These are phyloP conservation scores for Gaeumannomyces tritici DNA, from an alignment of 2,329 filamentous ascomycete genomes.

Conservation along the genomic window DNA sequence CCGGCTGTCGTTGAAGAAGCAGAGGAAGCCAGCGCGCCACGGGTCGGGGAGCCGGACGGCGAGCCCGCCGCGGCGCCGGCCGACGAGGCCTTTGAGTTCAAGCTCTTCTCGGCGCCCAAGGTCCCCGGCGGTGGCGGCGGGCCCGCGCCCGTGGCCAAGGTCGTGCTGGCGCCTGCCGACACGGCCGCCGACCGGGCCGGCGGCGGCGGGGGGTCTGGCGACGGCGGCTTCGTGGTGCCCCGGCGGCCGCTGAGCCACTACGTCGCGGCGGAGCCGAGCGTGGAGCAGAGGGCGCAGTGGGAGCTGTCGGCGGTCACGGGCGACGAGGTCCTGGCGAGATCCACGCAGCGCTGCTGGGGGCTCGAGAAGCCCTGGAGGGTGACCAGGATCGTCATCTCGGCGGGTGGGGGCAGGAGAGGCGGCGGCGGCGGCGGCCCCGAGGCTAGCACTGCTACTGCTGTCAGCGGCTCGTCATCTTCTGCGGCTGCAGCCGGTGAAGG, in stretches of 20 bases:
- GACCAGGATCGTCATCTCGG: conserved; percentile 28
- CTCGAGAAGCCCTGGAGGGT: conserved; percentile 53
- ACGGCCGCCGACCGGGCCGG: conserved; percentile 21
- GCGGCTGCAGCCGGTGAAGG: conserved; percentile 11
- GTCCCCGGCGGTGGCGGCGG: conserved; percentile 8
- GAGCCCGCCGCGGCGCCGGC: conserved; percentile 13
- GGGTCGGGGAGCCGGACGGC: conserved; percentile 17
- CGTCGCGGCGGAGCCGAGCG: conserved; percentile 27
- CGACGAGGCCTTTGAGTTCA: conserved; percentile 42
- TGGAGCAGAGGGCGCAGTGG: conserved; percentile 28
- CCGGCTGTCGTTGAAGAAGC: conserved; percentile 5
- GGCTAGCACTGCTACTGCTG: neutral
- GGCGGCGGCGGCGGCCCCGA: neutral
- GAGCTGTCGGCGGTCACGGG: conserved; percentile 37
- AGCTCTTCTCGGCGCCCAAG: conserved; percentile 40
- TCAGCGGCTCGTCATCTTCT: neutral
- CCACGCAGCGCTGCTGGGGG: conserved; percentile 41
- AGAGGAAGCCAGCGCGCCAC: too few relatives aligned
- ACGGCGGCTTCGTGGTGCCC: conserved; percentile 27
- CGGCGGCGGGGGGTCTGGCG: conserved; percentile 17
- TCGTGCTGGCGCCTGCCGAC: conserved; percentile 37
- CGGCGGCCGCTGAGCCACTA: conserved; percentile 39
- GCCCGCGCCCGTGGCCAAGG: conserved; percentile 26
- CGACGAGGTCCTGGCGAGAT: conserved; percentile 37
- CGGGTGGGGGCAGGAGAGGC: conserved; percentile 5